These are phyloP conservation scores for Fusarium equiseti DNA, from an alignment of 2,329 filamentous ascomycete species.

Conservation along the genomic window DNA sequence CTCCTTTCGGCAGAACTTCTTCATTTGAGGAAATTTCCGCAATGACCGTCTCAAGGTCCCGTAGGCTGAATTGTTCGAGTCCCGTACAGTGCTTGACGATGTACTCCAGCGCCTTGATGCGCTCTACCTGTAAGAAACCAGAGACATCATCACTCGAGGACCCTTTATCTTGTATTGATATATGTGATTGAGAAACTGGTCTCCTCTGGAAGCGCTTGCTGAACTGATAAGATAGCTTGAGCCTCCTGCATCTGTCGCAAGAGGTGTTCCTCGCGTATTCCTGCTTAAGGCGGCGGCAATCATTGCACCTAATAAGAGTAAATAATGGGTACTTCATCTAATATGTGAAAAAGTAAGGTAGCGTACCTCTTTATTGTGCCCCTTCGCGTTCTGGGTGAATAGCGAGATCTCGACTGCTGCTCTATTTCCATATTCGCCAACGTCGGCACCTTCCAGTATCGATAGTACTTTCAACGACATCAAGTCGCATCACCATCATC, in stretches of 20 bases:
- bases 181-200: conserved; percentile 1
- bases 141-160: neutral
- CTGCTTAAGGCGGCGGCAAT: conserved; percentile 40
- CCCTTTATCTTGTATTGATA: neutral
- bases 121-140: conserved; percentile 29
- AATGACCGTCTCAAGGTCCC: conserved; percentile 17
- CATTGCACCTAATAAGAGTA: conserved; percentile 28
- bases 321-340: neutral
- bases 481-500: no score
- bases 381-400: conserved; percentile 4
- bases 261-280: conserved; percentile 36
- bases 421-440: conserved; percentile 5
- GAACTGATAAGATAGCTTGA: conserved; percentile 26
- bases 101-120: conserved; percentile 34
- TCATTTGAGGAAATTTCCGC: neutral
- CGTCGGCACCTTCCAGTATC: neutral
- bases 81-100: conserved; percentile 38
- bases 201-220: conserved; percentile 29
- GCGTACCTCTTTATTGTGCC: conserved; percentile 21
- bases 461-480: no score
- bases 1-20: no score
- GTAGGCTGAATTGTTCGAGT: conserved; percentile 23
- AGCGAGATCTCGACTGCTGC: neutral
- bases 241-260: conserved; percentile 40
- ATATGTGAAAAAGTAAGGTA: no score